These are phyloP conservation scores for Diaporthe capsici DNA, from an alignment of 2,329 filamentous ascomycete genomes.

Conservation along the genomic window DNA sequence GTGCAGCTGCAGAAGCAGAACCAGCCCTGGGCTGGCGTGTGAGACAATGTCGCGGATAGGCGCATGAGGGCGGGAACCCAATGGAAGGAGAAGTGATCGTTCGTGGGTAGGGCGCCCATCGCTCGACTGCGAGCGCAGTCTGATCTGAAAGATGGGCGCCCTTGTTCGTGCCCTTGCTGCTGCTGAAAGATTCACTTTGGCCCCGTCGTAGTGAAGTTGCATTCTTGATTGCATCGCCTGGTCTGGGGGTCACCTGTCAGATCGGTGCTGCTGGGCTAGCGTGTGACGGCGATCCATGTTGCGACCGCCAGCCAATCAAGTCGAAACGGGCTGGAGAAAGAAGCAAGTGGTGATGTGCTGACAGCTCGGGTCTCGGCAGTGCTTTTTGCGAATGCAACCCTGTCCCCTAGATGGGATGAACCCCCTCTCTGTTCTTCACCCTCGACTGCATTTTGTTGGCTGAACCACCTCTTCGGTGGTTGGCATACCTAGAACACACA, in stretches of 20 bases:
- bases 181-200: not conserved
- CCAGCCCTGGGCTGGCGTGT: constrained; percentile 21
- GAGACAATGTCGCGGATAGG: constrained; percentile 39
- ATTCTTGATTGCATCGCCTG: constrained; percentile 6
- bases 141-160: not conserved
- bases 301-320: constrained; percentile 35
- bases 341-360: constrained; percentile 24
- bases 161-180: not conserved
- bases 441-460: not conserved
- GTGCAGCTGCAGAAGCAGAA: constrained; percentile 1
- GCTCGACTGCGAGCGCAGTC: not conserved
- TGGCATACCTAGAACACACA: constrained; percentile 2
- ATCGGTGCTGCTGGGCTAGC: constrained; percentile 17
- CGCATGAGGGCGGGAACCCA: constrained; percentile 2
- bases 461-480: not conserved
- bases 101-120: constrained; percentile 13
- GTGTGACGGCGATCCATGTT: constrained; percentile 6
- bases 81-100: not conserved
- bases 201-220: constrained; percentile 1
- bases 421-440: not conserved
- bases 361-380: constrained; percentile 33
- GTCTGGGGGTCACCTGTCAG: constrained; percentile 12
- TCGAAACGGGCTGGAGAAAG: not conserved
- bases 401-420: not conserved
- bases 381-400: constrained; percentile 7